Base-by-base conservation (phyloP, 495 filamentous ascomycete genomes). In the Penicillium odoratum region DNA sequence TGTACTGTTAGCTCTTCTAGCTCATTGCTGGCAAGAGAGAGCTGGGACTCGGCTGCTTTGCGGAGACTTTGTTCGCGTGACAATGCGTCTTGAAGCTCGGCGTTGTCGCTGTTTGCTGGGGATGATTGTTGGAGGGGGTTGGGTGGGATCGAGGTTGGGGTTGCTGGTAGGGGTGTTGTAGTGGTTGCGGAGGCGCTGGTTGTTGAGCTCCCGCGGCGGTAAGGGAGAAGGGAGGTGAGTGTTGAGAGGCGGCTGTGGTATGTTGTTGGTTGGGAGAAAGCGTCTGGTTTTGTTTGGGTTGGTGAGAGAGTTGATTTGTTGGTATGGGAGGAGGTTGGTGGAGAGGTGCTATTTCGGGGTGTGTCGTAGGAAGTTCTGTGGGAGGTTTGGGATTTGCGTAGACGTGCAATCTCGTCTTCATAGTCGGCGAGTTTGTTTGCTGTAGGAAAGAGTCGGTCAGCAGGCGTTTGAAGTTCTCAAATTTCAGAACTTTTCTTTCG, bases 361-460 rank as follows among this genome's bases (percentile, higher is more conserved):
- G 56, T 66, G 42, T 68, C 55, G 42, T 66, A 58, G 50, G 56
- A 57, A 60, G 7, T 8, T 43, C 28, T 30, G 13, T 30, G 46
- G 4, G 46, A 28, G 8, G 67, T 52, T 74, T 78, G 59, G 26
- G 82, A 42, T 25, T 61, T 69, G 62, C 86, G 85, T 51, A 92
- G 80, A 33, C 80, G 80, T 56, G 81, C 82, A 7, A 96, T 74
- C 73, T 96, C 91, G 69, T 95, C 90, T 81, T 98, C 94, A 81
- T 97, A 97, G 76, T 96, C 90, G 67, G 92, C 89, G 72, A 92
- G 86, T 77, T 91, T 89, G 75, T 92, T 86, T 55, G 79, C 82
- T 85, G 62, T 66, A 53, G 47, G 7, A 60, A 48, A 56, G 29
- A 58, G 55, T 55, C 48, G 36, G 56, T 56, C 45, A 59, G 47